phyloP scores from a whole-genome alignment of 345 rosid genomes.

The Cardamine resedifolia region DNA sequence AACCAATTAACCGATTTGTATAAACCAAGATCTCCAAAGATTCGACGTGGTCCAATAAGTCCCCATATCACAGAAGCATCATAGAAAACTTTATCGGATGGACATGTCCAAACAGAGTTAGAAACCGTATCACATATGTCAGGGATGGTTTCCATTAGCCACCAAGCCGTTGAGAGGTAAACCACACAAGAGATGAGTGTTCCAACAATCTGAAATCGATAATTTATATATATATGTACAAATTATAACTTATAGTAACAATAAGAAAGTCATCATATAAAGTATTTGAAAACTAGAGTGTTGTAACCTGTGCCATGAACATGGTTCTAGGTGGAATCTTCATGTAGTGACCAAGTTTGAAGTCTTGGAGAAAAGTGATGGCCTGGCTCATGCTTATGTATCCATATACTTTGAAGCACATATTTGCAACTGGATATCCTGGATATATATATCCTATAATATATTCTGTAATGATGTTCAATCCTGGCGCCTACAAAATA shows the following conservation, averaged over 20 bases:
- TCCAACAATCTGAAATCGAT: conserved; percentile 63
- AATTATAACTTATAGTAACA: background rate
- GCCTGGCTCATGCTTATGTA: conserved; percentile 96
- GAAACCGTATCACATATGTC: conserved; percentile 72
- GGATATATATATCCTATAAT: conserved; percentile 95
- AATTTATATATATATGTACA: background rate
- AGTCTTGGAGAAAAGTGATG: conserved; percentile 83
- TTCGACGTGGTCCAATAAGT: conserved; percentile 80
- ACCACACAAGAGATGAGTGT: conserved; percentile 79
- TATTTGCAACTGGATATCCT: conserved; percentile 93
- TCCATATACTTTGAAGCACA: conserved; percentile 98
- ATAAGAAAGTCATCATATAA: background rate
- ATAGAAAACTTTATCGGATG: conserved; percentile 78
- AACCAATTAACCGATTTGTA: conserved; percentile 87
- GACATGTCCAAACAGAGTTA: conserved; percentile 86
- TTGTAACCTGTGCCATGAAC: conserved; percentile 92
- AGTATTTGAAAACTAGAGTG: background rate
- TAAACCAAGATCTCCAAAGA: conserved; percentile 81
- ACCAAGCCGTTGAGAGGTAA: conserved; percentile 90
- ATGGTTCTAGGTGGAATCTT: conserved; percentile 94
- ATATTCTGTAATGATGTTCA: conserved; percentile 89
- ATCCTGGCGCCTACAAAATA: conserved; percentile 68
- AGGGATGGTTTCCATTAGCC: conserved; percentile 91
- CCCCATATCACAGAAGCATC: conserved; percentile 99
- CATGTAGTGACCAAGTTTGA: conserved; percentile 98